These are phyloP conservation scores for Leucocoprinus leucothites DNA, from an alignment of 768 basidiomycete species.

Conservation along the genomic window DNA sequence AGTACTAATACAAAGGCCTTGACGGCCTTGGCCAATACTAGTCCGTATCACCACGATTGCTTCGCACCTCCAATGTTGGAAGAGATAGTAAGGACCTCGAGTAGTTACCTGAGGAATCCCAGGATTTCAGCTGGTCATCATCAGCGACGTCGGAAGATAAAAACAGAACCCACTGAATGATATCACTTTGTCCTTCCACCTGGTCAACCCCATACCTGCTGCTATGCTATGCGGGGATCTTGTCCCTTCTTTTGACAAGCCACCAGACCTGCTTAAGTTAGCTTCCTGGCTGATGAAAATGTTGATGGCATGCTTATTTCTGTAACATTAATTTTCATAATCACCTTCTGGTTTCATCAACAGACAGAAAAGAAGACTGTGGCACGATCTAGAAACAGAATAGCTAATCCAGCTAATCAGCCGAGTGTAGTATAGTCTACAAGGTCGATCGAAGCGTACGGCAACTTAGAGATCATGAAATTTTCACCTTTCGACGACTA, in stretches of 20 bases:
- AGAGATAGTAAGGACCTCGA: neutral
- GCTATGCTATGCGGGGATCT: neutral
- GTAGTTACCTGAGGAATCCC: neutral
- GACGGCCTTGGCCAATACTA: constrained; percentile 1
- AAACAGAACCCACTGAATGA: constrained; percentile 1
- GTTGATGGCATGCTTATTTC: constrained; percentile 6
- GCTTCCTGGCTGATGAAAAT: neutral
- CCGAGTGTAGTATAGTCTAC: neutral
- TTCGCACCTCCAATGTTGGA: constrained; percentile 5
- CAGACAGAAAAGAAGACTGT: constrained; percentile 3
- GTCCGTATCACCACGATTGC: constrained; percentile 7
- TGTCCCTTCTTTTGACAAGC: neutral
- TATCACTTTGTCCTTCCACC: constrained; percentile 7
- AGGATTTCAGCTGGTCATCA: constrained; percentile 5
- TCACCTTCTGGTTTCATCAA: constrained; percentile 4
- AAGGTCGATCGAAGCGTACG: neutral
- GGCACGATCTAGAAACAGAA: neutral
- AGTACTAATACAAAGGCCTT: neutral
- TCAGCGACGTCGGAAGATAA: neutral
- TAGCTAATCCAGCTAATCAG: neutral
- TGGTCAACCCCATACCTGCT: neutral
- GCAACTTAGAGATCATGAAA: neutral
- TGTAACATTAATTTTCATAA: constrained; percentile 6
- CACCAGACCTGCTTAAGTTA: neutral
- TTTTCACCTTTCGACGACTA: neutral